Evolutionary conservation across 257 asterid genomes (phyloP).

Genomic region (Thymus quinquecostatus): DNA sequence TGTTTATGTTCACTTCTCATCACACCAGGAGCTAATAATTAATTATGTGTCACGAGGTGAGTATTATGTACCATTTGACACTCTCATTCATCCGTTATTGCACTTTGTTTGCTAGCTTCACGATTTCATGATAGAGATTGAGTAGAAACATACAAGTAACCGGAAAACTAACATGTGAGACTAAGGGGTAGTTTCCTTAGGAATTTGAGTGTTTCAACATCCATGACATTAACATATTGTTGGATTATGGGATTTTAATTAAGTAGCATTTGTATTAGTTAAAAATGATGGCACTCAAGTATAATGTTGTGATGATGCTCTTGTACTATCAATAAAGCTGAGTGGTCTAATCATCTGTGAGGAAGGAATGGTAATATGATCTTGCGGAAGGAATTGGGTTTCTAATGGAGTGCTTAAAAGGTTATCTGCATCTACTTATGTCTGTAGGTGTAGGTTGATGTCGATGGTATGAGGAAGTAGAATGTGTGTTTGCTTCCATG

Average conservation of each 20-base stretch:
- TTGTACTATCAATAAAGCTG: not conserved
- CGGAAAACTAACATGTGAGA: not conserved
- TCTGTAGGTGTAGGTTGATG: too few relatives aligned
- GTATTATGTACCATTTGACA: slow-evolving; percentile 27
- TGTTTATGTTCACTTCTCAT: slow-evolving; percentile 90
- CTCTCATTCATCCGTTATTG: not conserved
- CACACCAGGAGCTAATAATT: slow-evolving; percentile 95
- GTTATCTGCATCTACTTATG: not conserved
- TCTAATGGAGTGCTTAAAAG: not conserved
- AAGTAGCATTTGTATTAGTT: not conserved
- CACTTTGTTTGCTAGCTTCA: slow-evolving; percentile 16
- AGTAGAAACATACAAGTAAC: not conserved
- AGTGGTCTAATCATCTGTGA: not conserved
- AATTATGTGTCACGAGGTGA: slow-evolving; percentile 97
- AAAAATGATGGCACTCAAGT: not conserved
- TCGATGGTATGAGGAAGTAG: too few relatives aligned
- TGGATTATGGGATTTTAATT: slow-evolving; percentile 13
- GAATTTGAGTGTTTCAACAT: slow-evolving; percentile 1
- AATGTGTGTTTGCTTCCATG: too few relatives aligned
- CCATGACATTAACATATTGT: not conserved
- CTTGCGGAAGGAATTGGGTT: not conserved
- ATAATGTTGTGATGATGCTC: not conserved
- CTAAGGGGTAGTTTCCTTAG: not conserved
- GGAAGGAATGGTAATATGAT: not conserved
- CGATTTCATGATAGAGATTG: slow-evolving; percentile 4